Evolutionary conservation across 2,329 filamentous ascomycete genomes (phyloP), one percentile per base, ranked within the genome.

Genomic region (Colletotrichum musicola): DNA sequence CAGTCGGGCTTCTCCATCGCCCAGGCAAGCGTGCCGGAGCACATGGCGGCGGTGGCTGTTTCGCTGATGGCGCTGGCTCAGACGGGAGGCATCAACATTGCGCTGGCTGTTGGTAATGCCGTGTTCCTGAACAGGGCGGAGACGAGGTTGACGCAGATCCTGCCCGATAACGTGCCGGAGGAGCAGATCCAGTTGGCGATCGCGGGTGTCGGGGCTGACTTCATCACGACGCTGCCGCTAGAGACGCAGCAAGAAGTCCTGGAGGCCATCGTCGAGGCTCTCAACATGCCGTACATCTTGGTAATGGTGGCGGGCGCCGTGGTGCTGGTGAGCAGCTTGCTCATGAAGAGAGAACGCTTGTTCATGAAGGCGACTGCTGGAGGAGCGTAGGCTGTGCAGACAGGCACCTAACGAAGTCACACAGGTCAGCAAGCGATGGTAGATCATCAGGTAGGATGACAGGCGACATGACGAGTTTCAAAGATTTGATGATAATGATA

Each of bases 251-350:
- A 60, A 12, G 62, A 71, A 14, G 72, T 74, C 3, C 59, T 75
- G 12, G 69, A 72, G 6, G 76, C 72, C 6, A 77, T 78, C 46
- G 73, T 76, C 1, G 47, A 71, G 7, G 74, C 75, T 0, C 18
- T 71, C 16, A 64, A 61, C 53, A 20, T 68, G 35, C 60, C 66
- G 2, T 73, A 71, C 50, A 70, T 69, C 16, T 46, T 72, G 7
- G 74, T 82, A 5, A 73, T 85, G 5, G 65, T 83, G 1, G 83
- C 77, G 2, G 72, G 81, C 9, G 81, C 81, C 2, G 72, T 75
- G 7, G 81, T 81, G 5, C 71, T 74, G 1, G 76, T 75, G 55
- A 70, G 61, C 40, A 64, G 64, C 16, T 13, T 70, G 16, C 22
- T 68, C 6, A 69, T 60, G 55, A 70, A 70, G 60, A 69, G 54